Evolutionary conservation across 371 early-diverging fungal genomes (phyloP), one percentile per base, ranked within the genome.

Genomic region (Syncephalastrum monosporum): DNA sequence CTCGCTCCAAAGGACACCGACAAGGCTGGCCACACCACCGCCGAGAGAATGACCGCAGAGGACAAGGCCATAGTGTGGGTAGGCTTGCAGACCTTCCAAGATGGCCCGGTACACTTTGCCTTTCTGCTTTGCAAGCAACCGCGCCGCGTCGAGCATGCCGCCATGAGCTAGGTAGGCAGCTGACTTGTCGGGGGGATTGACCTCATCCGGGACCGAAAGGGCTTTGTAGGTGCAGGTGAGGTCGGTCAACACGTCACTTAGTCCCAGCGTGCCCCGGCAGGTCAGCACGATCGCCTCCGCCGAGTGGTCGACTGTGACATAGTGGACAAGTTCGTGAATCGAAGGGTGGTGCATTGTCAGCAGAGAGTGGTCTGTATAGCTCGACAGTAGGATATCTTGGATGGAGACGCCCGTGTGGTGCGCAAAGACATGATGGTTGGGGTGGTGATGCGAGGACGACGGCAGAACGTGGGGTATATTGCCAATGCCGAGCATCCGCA

Each of bases 221-320:
- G 60, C 60, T 19, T 29, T 56, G 66, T 93, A 93, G 44, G 82
- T 84, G 56, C 92, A 92, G 14, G 90, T 87, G 49, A 95, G 79
- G 68, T 96, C 95, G 5, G 94, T 90, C 53, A 96, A 66, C 16
- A 92, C 71, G 59, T 96, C 97, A 4, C 87, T 86, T 50, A 95
- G 69, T 0, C 94, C 94, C 12, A 95, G 77, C 2, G 97, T 96
- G 5, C 97, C 97, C 1, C 97, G 88, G 51, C 93, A 88, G 0
- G 95, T 91, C 12, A 96, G 59, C 0, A 95, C 92, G 6, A 96
- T 81, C 0, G 89, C 74, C 42, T 85, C 71, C 0, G 90, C 79
- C 4, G 70, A 70, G 56, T 92, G 93, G 64, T 95, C 95, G 4
- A 93, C 82, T 4, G 84, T 82, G 16, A 95, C 86, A 65, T 91